Evolutionary conservation across 1,284 basidiomycete genomes (phyloP), one percentile per base, ranked within the genome.

Genomic region (Rhodofomes roseus): DNA sequence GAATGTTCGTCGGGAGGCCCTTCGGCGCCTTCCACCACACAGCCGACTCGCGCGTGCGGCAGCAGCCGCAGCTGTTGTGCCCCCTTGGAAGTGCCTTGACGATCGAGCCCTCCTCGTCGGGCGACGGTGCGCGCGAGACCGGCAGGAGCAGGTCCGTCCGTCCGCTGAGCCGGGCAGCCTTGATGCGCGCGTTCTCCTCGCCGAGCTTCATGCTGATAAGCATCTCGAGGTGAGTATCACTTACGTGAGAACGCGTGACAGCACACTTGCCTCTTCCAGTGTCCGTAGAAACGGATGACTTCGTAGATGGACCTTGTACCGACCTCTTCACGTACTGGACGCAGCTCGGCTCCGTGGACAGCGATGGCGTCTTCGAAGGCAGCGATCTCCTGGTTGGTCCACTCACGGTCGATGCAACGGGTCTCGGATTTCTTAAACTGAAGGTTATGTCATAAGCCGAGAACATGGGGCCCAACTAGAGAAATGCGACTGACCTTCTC

Each of bases 21-120:
- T 92, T 90, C 4, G 92, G 90, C 55, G 92, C 88, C 73, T 90
- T 88, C 92, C 92, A 94, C 95, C 93, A 96, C 4, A 76, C 77
- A 52, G 79, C 82, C 8, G 87, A 90, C 64, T 88, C 89, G 61
- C 83, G 85, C 25, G 86, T 93, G 56, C 87, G 81, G 73, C 93
- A 92, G 6, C 91, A 87, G 41, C 88, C 89, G 72, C 93, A 95
- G 57, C 77, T 81, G 56, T 76, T 72, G 59, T 81, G 84, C 55
- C 82, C 79, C 65, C 83, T 84, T 23, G 81, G 79, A 16, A 81
- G 77, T 22, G 81, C 79, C 12, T 78, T 78, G 39, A 90, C 78
- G 50, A 90, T 77, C 4, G 91, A 94, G n/a, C 82, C 84, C 68
- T 93, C 90, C 59, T 92, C 88, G 56, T 91, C 89, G 2, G 82